Base-by-base conservation (phyloP, 495 filamentous ascomycete species). In the Lasiosphaeris hirsuta region DNA sequence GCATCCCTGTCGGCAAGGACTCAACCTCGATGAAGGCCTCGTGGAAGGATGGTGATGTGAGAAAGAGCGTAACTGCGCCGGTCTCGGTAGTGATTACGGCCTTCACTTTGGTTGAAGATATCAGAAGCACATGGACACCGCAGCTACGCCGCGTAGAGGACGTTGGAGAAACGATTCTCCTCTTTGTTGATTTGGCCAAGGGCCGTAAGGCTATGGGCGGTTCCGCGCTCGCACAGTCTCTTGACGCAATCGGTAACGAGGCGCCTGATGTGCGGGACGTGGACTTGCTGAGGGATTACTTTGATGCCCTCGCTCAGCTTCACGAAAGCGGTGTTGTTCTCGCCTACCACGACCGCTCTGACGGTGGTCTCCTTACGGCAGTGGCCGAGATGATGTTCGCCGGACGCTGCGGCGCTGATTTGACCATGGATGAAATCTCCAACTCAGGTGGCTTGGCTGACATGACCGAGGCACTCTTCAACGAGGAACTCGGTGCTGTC, bases 21-120 rank as follows among this genome's bases (percentile, higher is more conserved):
- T 97, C 93, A 4, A 96, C 94, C 74, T 96, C 90, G 13, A 97
- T 98, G 94, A 97, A 96, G 78, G 92, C 94, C 75, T 88, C 90
- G 55, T 98, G 94, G 95, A 88, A 84, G 63, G 90, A 94, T 53
- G 77, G 79, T 39, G 79, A 85, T 48, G 82, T 79, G 7, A 84
- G 84, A 42, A 96, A 88, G 77, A 90, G 91, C 63, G 92, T 97
- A 42, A 97, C 90, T 19, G 88, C 95, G 0, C 95, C 94, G 1
- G 81, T 97, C 57, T 92, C 94, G 0, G 80, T 96, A 10, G 86
- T 97, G 45, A 88, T 97, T 58, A 89, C 95, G 6, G 89, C 95
- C 7, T 97, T 98, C 69, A 86, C 89, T 0, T 81, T 88, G 0
- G 92, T 97, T 15, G 80, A 82, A 23, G 81, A 95, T 68, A 84